phyloP scores from a whole-genome alignment of 805 yeast genomes.

The Ogataea glucozyma region DNA sequence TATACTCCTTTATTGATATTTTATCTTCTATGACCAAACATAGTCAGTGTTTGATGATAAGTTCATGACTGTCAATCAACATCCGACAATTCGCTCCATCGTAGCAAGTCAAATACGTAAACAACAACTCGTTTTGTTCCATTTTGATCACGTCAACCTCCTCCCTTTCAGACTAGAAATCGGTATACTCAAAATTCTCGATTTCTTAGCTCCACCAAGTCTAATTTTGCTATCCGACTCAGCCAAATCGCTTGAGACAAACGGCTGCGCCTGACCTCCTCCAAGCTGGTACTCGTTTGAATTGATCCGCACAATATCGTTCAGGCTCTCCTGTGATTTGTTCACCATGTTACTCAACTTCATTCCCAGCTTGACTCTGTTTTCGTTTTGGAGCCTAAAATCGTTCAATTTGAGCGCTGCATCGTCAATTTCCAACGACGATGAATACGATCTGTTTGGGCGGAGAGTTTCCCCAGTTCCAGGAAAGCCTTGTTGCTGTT shows the following conservation, averaged over 20 bases:
- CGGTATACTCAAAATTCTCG: conserved; percentile 35
- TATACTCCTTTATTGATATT: too few relatives aligned
- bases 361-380: conserved; percentile 30
- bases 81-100: too few relatives aligned
- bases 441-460: conserved; percentile 12
- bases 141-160: conserved; percentile 11
- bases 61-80: neutral
- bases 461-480: conserved; percentile 1
- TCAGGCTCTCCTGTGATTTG: conserved; percentile 29
- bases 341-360: conserved; percentile 29
- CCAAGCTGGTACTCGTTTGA: neutral
- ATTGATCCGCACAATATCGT: conserved; percentile 1
- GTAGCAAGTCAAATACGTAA: conserved; percentile 4
- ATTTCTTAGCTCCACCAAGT: conserved; percentile 12
- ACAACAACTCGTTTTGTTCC: neutral
- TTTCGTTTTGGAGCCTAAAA: conserved; percentile 31
- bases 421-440: conserved; percentile 27
- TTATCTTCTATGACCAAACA: too few relatives aligned
- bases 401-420: conserved; percentile 32
- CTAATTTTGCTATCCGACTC: neutral
- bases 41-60: neutral
- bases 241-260: neutral
- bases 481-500: too few relatives aligned
- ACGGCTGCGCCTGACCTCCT: neutral
- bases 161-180: conserved; percentile 32